phyloP scores from a whole-genome alignment of 2,329 filamentous ascomycete species.

The Cladosporium sp. region DNA sequence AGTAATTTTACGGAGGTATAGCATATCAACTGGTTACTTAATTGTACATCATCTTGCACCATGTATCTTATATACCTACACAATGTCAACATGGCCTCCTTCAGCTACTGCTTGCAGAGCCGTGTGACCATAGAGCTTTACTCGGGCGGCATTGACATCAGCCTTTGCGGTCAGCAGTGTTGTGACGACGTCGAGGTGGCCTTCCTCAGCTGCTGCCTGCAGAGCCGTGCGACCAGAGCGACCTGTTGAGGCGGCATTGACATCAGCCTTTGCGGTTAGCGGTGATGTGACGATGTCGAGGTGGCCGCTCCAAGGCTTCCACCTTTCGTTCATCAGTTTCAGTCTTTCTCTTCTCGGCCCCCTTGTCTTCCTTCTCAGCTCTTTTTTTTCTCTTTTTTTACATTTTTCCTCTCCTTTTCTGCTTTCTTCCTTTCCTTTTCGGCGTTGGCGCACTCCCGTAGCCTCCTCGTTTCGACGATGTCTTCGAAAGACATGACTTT shows the following conservation, averaged over 20 bases:
- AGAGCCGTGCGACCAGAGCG: constrained; percentile 22
- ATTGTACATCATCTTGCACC: too few species aligned
- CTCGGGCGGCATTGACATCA: constrained; percentile 13
- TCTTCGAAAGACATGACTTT: constrained; percentile 3
- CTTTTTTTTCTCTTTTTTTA: neutral
- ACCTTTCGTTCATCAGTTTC: too few species aligned
- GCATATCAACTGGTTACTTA: too few species aligned
- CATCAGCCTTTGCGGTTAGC: constrained; percentile 17
- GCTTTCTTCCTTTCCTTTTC: neutral
- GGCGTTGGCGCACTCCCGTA: neutral
- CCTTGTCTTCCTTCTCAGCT: neutral
- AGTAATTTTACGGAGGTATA: too few species aligned
- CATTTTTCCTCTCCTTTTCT: neutral
- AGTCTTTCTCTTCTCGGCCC: neutral
- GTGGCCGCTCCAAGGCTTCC: too few species aligned
- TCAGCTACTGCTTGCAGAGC: constrained; percentile 18
- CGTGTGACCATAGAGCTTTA: constrained; percentile 16
- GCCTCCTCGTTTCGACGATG: neutral
- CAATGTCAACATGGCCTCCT: constrained; percentile 15
- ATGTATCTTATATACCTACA: too few species aligned
- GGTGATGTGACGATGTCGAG: constrained; percentile 16
- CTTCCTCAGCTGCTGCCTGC: constrained; percentile 20
- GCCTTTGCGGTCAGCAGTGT: constrained; percentile 16
- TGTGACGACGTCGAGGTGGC: constrained; percentile 15
- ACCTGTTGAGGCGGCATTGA: constrained; percentile 15